A percentile compares a stretch with the other conserved stretches of the same genome.
phyloP scores from a whole-genome alignment of 495 filamentous ascomycete species.

The Xylaria grammica region DNA sequence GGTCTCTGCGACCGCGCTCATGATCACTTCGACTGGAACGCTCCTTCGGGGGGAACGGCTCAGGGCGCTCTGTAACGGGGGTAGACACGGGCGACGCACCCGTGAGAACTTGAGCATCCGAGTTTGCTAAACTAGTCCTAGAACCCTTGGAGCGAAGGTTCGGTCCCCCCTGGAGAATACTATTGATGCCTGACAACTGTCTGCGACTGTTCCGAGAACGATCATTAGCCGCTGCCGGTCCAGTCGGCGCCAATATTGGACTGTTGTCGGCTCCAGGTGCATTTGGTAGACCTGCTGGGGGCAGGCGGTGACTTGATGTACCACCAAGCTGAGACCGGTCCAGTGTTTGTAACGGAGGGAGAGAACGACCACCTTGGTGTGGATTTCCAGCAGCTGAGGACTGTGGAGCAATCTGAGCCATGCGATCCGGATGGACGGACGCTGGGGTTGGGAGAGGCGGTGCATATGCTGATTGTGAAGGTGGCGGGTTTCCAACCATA shows the following conservation, averaged over 20 bases:
- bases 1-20: slow-evolving; percentile 51
- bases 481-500: slow-evolving; percentile 26
- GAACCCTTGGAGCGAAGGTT: slow-evolving; percentile 46
- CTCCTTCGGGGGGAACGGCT: slow-evolving; percentile 40
- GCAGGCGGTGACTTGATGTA: slow-evolving; percentile 32
- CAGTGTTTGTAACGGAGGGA: slow-evolving; percentile 36
- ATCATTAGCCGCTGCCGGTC: slow-evolving; percentile 51
- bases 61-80: slow-evolving; percentile 50
- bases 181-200: slow-evolving; percentile 58
- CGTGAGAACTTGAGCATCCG: slow-evolving; percentile 53
- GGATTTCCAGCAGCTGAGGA: slow-evolving; percentile 24
- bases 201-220: slow-evolving; percentile 50
- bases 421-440: slow-evolving; percentile 57
- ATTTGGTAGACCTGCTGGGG: slow-evolving; percentile 35
- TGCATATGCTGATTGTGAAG: slow-evolving; percentile 31
- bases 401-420: slow-evolving; percentile 43
- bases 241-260: slow-evolving; percentile 50
- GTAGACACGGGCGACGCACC: slow-evolving; percentile 53
- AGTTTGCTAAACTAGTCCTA: slow-evolving; percentile 48
- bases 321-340: slow-evolving; percentile 31
- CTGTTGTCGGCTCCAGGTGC: slow-evolving; percentile 34
- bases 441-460: slow-evolving; percentile 30
- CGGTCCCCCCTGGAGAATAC: slow-evolving; percentile 48
- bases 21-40: slow-evolving; percentile 44
- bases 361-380: slow-evolving; percentile 33